phyloP scores from a whole-genome alignment of 441 rosid species.

The Gossypium davidsonii region DNA sequence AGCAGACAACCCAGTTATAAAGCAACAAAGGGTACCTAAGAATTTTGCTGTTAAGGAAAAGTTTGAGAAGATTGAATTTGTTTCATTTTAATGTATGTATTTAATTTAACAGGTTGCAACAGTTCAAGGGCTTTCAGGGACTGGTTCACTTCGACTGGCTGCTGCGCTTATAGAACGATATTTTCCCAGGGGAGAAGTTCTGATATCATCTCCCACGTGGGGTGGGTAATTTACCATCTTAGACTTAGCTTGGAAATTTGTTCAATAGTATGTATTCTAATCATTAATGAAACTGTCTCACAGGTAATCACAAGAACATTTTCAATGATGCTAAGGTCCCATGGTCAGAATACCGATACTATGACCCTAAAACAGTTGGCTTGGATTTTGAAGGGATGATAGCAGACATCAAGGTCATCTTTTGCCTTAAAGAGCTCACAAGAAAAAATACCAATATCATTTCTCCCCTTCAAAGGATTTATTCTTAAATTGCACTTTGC shows the following conservation, averaged over 20 bases:
- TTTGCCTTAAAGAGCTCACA: conserved; percentile 1
- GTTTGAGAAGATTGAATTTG: not conserved
- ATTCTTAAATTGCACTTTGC: conserved; percentile 13
- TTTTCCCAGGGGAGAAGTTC: conserved; percentile 80
- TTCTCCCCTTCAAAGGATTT: not conserved
- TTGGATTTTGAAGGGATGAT: conserved; percentile 98
- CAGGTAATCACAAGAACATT: conserved; percentile 96
- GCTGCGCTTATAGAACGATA: conserved; percentile 88
- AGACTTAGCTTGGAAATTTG: not conserved
- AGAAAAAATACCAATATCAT: not conserved
- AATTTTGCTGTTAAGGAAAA: not conserved
- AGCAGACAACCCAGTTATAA: conserved; percentile 64
- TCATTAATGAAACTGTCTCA: conserved; percentile 16
- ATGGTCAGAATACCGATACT: conserved; percentile 92
- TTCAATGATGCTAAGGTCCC: conserved; percentile 92
- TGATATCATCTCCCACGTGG: conserved; percentile 93
- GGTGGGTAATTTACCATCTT: conserved; percentile 36
- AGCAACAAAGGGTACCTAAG: conserved; percentile 59
- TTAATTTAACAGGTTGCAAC: conserved; percentile 69
- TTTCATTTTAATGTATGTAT: not conserved
- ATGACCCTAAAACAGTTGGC: conserved; percentile 94
- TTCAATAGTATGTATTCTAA: not conserved
- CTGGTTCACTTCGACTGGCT: conserved; percentile 89
- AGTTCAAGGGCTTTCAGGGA: conserved; percentile 94
- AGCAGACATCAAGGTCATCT: conserved; percentile 66